These are phyloP conservation scores for Penicillium sumatraense DNA, from an alignment of 2,329 filamentous ascomycete genomes.

Conservation along the genomic window DNA sequence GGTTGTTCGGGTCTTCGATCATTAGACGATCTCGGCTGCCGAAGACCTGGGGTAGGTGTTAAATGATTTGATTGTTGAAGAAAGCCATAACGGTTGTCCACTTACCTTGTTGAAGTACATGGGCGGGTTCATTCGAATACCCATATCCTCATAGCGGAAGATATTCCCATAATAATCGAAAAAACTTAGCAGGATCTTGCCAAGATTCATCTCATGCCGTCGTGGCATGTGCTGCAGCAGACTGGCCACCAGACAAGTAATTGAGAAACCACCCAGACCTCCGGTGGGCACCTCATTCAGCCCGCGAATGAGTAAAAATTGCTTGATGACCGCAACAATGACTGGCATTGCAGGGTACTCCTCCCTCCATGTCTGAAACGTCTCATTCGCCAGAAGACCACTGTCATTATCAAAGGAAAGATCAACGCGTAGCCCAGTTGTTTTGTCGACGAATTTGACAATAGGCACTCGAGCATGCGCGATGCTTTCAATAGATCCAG, in stretches of 20 bases:
- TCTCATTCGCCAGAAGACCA: slow-evolving; percentile 78
- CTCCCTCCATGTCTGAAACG: slow-evolving; percentile 78
- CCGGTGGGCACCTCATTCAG: slow-evolving; percentile 91
- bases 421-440: slow-evolving; percentile 83
- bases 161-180: slow-evolving; percentile 85
- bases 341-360: slow-evolving; percentile 84
- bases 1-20: slow-evolving; percentile 90
- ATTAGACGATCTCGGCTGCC: slow-evolving; percentile 70
- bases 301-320: slow-evolving; percentile 85
- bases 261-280: slow-evolving; percentile 89
- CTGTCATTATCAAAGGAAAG: slow-evolving; percentile 92
- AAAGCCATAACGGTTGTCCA: background rate
- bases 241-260: slow-evolving; percentile 91
- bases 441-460: slow-evolving; percentile 82
- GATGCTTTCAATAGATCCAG: slow-evolving; percentile 69
- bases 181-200: slow-evolving; percentile 83
- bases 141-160: slow-evolving; percentile 71
- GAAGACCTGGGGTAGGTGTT: slow-evolving; percentile 50
- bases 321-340: slow-evolving; percentile 86
- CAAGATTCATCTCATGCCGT: slow-evolving; percentile 72
- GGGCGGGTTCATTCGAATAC: slow-evolving; percentile 77
- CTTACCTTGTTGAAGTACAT: slow-evolving; percentile 76
- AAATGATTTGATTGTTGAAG: slow-evolving; percentile 1
- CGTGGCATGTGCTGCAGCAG: slow-evolving; percentile 81
- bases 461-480: slow-evolving; percentile 81